A percentile compares a stretch with the other conserved stretches of the same genome.
Evolutionary conservation across 2,329 filamentous ascomycete genomes (phyloP).

Genomic region (Ophiostoma populinum): DNA sequence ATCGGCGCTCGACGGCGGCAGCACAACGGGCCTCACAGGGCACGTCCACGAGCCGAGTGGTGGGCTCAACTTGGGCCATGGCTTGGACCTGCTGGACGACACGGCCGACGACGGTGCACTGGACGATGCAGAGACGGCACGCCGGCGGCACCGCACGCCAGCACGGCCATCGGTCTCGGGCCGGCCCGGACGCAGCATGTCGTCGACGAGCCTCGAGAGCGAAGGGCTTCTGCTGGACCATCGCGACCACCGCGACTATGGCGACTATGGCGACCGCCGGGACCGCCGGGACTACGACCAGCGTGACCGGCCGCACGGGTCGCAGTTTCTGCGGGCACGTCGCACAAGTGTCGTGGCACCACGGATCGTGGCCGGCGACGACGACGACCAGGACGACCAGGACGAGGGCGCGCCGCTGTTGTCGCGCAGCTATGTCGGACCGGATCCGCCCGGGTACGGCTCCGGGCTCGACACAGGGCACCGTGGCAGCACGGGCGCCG

Average conservation of each 20-base stretch:
- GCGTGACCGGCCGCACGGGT: slow-evolving; percentile 42
- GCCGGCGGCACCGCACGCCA: too few species aligned
- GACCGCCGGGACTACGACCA: slow-evolving; percentile 80
- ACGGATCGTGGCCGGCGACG: slow-evolving; percentile 25
- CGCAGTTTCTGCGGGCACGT: slow-evolving; percentile 41
- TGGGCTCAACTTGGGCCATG: too few species aligned
- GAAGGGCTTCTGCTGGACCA: slow-evolving; percentile 77
- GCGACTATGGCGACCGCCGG: too few species aligned
- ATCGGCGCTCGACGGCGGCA: background rate
- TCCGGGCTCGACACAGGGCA: too few species aligned
- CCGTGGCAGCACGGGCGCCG: slow-evolving; percentile 23
- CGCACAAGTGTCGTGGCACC: slow-evolving; percentile 31
- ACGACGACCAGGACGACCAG: slow-evolving; percentile 23
- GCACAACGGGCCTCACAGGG: too few species aligned
- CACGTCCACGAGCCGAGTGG: too few species aligned
- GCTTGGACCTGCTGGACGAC: too few species aligned
- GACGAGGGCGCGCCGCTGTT: slow-evolving; percentile 39
- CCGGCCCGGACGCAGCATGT: slow-evolving; percentile 46
- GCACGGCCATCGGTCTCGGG: slow-evolving; percentile 11
- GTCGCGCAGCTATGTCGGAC: slow-evolving; percentile 24
- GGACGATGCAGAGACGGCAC: too few species aligned
- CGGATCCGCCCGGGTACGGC: slow-evolving; percentile 13
- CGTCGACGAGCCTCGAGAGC: slow-evolving; percentile 77
- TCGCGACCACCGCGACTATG: too few species aligned
- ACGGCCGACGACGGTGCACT: slow-evolving; percentile 1